Base-by-base conservation (phyloP, 2,329 filamentous ascomycete species). In the Colletotrichum karsti region DNA sequence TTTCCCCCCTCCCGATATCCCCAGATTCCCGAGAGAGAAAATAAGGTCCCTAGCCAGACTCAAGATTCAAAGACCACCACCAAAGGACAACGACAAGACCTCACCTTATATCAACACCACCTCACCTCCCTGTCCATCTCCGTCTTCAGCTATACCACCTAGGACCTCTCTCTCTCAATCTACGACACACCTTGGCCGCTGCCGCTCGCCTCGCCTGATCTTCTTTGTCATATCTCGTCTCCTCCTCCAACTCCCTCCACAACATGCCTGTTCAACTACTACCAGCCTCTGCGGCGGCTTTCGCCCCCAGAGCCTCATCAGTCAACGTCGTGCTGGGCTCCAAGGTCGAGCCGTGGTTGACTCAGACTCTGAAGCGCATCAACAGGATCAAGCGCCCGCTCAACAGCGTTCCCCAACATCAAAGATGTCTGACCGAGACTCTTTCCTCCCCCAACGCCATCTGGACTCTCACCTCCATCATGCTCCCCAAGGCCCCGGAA, bases 321-420 rank as follows among this genome's bases (percentile, higher is more conserved):
- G 95, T 97, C 80, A 98, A 97, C 79, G 93, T 99, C 74, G 96
- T 99, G 69, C 87, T 99, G 76, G 93, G 91, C 77, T 92, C 92
- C 79, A 97, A 96, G 85, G 90, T 97, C 76, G 95, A 98, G 84
- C 93, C 94, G 68, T 99, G 96, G 96, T 88, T 98, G 81, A 99
- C 96, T 37, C 93, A 95, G 78, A 97, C 95, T 10, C 87, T 99
- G 76, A 98, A 98, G 88, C 91, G 96, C 80, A 94, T 98, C 84
- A 98, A 97, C 87, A 90, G 93, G 74, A 91, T 98, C 76, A 99
- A 98, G 89, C 93, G 96, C 75, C 95, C 96, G 69, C 89, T 98
- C 81, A 99, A 99, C 88, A 98, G 93, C 80, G 93, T 98, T 54
- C 91, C 93, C 65, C 96, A 99, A 81, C 96, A 98, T 84, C 94